phyloP scores from a whole-genome alignment of 805 yeast genomes.

The Metschnikowia santaceciliae region DNA sequence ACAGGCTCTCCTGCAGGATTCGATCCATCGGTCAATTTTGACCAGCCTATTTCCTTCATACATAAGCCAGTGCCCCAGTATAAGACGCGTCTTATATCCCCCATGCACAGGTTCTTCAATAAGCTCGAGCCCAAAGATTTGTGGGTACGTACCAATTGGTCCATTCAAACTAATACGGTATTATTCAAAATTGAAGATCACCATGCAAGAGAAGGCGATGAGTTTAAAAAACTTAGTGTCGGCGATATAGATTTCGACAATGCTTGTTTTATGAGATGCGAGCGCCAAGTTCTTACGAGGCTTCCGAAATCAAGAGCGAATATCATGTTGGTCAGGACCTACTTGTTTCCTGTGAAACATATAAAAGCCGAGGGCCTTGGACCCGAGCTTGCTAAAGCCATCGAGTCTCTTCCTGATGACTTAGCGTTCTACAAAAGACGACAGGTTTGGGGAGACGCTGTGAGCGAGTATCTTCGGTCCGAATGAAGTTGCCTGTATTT shows the following conservation, averaged over 20 bases:
- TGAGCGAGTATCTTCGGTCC: slow-evolving; percentile 25
- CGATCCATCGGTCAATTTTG: slow-evolving; percentile 52
- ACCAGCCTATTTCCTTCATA: slow-evolving; percentile 53
- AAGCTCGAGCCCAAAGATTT: slow-evolving; percentile 50
- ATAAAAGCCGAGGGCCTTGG: slow-evolving; percentile 33
- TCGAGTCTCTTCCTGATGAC: slow-evolving; percentile 37
- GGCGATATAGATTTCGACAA: slow-evolving; percentile 35
- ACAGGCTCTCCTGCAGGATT: slow-evolving; percentile 73
- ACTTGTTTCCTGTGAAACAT: slow-evolving; percentile 27
- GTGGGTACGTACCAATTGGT: slow-evolving; percentile 68
- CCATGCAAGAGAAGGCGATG: slow-evolving; percentile 38
- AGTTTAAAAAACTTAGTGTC: slow-evolving; percentile 30
- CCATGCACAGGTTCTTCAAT: slow-evolving; percentile 67
- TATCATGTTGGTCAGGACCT: slow-evolving; percentile 37
- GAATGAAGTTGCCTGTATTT: neutral
- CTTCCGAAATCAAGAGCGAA: slow-evolving; percentile 33
- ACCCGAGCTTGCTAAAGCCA: slow-evolving; percentile 28
- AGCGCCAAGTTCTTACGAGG: slow-evolving; percentile 35
- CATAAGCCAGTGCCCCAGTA: slow-evolving; percentile 76
- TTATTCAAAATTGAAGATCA: slow-evolving; percentile 44
- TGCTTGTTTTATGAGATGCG: slow-evolving; percentile 32
- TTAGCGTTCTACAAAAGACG: slow-evolving; percentile 35
- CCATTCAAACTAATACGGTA: slow-evolving; percentile 57
- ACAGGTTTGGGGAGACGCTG: slow-evolving; percentile 38
- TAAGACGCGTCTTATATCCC: slow-evolving; percentile 46